Percentiles rank a stretch among this genome's conserved stretches.
These are phyloP conservation scores for Geranium rotundifolium DNA, from an alignment of 345 rosid species.

Conservation along the genomic window DNA sequence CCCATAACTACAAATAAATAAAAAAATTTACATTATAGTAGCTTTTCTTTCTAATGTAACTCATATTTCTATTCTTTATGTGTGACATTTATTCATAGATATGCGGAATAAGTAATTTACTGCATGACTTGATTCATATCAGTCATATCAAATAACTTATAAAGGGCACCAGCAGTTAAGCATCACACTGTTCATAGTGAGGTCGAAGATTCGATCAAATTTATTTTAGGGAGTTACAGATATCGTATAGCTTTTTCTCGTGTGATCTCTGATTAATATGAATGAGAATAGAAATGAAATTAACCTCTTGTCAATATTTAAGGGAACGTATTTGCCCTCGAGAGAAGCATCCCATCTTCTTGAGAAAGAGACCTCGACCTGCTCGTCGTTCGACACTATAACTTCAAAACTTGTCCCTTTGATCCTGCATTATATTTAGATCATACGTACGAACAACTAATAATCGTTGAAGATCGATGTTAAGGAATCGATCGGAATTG, in stretches of 20 bases:
- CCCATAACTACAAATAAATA: too few species aligned
- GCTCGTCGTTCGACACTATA: constrained; percentile 47
- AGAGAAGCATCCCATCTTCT: constrained; percentile 63
- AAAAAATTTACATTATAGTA: too few species aligned
- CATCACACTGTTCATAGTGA: background rate
- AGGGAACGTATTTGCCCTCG: constrained; percentile 62
- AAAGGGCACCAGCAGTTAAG: too few species aligned
- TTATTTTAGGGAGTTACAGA: too few species aligned
- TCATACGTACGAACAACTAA: too few species aligned
- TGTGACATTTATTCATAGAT: too few species aligned
- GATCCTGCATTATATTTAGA: constrained; percentile 34
- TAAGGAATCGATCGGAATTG: background rate
- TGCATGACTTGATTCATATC: too few species aligned
- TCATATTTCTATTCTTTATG: too few species aligned
- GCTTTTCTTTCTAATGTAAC: too few species aligned
- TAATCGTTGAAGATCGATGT: background rate
- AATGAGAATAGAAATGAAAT: background rate
- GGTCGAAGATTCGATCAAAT: constrained; percentile 4
- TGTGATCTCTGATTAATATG: background rate
- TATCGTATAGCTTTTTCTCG: too few species aligned
- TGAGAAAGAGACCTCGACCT: constrained; percentile 58
- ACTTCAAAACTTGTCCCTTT: constrained; percentile 46
- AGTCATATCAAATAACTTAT: too few species aligned
- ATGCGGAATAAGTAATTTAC: too few species aligned
- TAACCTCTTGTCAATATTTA: constrained; percentile 67